Conservation (phyloP, 2,329 filamentous ascomycete species). For the Fusarium subglutinans region DNA sequence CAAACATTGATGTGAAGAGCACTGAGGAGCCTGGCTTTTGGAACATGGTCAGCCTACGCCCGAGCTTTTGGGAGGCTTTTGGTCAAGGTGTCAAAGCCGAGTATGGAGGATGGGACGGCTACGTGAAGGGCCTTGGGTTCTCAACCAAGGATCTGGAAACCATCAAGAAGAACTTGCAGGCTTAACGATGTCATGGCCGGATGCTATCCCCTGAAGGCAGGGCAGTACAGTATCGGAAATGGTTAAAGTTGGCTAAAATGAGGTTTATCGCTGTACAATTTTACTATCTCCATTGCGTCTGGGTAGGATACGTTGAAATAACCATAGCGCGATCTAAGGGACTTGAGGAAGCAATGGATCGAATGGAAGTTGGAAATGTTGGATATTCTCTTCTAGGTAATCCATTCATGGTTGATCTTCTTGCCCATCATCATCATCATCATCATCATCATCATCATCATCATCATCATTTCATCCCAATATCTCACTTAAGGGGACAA, state of each 20-base stretch:
- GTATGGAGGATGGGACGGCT: constrained; percentile 61
- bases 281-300: not conserved
- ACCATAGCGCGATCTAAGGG: not conserved
- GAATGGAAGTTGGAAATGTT: not conserved
- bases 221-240: not conserved
- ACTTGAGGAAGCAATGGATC: not conserved
- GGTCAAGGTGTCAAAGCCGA: constrained; percentile 53
- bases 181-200: not conserved
- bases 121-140: constrained; percentile 58
- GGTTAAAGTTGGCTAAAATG: not conserved
- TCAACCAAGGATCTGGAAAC: constrained; percentile 55
- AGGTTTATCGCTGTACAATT: not conserved
- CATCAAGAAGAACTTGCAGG: constrained; percentile 58
- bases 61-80: constrained; percentile 58
- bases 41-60: constrained; percentile 57
- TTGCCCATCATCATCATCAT: too few species aligned
- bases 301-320: not conserved
- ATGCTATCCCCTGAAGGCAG: not conserved
- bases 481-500: not conserved
- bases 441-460: not conserved
- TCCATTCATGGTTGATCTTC: not conserved
- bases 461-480: not conserved
- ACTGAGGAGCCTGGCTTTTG: constrained; percentile 58
- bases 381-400: not conserved
- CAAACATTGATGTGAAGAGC: constrained; percentile 48